A percentile compares a stretch with the other conserved stretches of the same genome.
phyloP scores from a whole-genome alignment of 2,329 filamentous ascomycete genomes.

The Paraconiothyrium sp. region DNA sequence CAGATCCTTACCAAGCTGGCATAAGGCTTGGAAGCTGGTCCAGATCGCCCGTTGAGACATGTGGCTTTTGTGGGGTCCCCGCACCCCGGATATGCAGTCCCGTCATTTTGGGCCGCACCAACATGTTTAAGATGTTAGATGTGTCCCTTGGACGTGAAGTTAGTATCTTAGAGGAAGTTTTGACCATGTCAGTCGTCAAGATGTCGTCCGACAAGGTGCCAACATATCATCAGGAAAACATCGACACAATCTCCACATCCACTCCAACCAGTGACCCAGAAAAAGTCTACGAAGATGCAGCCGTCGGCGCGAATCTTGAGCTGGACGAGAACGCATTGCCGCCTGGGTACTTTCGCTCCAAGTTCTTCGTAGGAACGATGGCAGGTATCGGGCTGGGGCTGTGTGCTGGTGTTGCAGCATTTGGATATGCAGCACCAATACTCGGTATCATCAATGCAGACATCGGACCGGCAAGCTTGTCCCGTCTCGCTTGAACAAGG shows the following conservation, averaged over 20 bases:
- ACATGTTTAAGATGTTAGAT: neutral
- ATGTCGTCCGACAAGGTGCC: slow-evolving; percentile 8
- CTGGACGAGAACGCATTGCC: slow-evolving; percentile 20
- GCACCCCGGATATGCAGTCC: slow-evolving; percentile 7
- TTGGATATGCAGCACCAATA: slow-evolving; percentile 24
- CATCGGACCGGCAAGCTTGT: slow-evolving; percentile 19
- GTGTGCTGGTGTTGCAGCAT: slow-evolving; percentile 20
- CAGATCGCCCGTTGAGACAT: neutral
- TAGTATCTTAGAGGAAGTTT: neutral
- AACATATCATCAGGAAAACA: slow-evolving; percentile 6
- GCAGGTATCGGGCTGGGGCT: slow-evolving; percentile 20
- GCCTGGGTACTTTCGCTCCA: slow-evolving; percentile 23
- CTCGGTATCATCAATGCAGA: slow-evolving; percentile 24
- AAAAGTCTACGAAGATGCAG: slow-evolving; percentile 9
- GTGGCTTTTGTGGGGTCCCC: slow-evolving; percentile 12
- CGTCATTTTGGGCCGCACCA: neutral
- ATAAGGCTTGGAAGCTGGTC: neutral
- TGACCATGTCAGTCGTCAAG: neutral
- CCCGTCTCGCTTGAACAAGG: neutral
- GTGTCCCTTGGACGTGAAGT: neutral
- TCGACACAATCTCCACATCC: slow-evolving; percentile 8
- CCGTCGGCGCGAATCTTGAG: slow-evolving; percentile 20
- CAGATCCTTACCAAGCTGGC: neutral
- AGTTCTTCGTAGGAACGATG: slow-evolving; percentile 23
- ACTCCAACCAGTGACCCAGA: slow-evolving; percentile 12